Evolutionary conservation across 202 grass and related monocot species (phyloP), one percentile per base, ranked within the genome.

Genomic region (Tripidium arundinaceum): DNA sequence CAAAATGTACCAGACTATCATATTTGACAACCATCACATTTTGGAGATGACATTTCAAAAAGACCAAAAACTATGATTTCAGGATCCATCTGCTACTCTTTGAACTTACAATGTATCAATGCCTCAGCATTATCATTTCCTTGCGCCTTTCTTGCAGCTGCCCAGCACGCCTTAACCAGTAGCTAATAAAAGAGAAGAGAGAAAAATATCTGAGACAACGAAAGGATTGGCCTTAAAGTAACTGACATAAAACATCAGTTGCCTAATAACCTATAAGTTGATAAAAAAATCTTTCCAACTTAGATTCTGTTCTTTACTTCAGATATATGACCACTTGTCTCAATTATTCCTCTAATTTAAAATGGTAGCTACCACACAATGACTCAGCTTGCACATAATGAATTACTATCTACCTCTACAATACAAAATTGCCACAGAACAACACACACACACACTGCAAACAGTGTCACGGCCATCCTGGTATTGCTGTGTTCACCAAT

Each of bases 81-180:
- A 57, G 18, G 43, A 47, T 65, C 26, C 63, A 70, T 73, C 65
- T 58, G 0, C 75, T 74, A 81, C 84, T 74, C 73, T 81, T 80
- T 77, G 49, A 65, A n/a, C n/a, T 29, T 83, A n/a, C n/a, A n/a
- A n/a, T n/a, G 81, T 49, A 84, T 64, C 71, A 49, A 77, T 84
- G 65, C 42, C 46, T 85, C 71, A 70, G 14, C 64, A 61, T 33
- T 65, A 76, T 37, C 65, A 29, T 71, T 79, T 70, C 34, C 54
- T 62, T 72, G 54, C 63, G 84, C 70, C 76, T 65, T 76, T 58
- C 63, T 50, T 80, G 81, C 54, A 75, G 55, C 70, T 6, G 5
- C 38, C 81, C 76, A 84, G 55, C 54, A 84, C 19, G 43, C 38
- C 86, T 55, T 76, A 80, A 28, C 19, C 76, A 84, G 21, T 75